phyloP scores from a whole-genome alignment of 2,329 filamentous ascomycete genomes.

The Paecilomyces niveus region DNA sequence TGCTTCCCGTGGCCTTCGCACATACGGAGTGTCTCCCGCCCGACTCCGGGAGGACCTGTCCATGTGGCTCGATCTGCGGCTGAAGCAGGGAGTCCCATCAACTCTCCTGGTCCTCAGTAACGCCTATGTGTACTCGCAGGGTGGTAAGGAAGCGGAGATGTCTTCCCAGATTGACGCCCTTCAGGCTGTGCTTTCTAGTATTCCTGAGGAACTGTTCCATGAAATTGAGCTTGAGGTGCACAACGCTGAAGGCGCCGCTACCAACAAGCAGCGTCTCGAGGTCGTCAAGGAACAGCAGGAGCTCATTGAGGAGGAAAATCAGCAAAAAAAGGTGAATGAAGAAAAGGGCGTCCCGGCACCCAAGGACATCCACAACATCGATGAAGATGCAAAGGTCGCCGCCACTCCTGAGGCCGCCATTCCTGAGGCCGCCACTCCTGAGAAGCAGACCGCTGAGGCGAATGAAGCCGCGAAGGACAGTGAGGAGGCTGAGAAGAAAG shows the following conservation, averaged over 20 bases:
- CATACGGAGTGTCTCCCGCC: conserved; percentile 82
- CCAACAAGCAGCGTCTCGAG: conserved; percentile 97
- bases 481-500: conserved; percentile 24
- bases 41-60: conserved; percentile 82
- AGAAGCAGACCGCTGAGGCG: conserved; percentile 40
- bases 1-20: conserved; percentile 84
- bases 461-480: conserved; percentile 36
- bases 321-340: conserved; percentile 78
- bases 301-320: conserved; percentile 92
- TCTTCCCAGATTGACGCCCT: conserved; percentile 87
- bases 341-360: conserved; percentile 66
- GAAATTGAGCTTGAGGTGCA: conserved; percentile 98
- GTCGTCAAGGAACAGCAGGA: conserved; percentile 98
- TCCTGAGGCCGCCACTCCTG: no score
- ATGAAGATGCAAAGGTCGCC: conserved; percentile 62
- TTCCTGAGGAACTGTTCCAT: conserved; percentile 97
- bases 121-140: conserved; percentile 85
- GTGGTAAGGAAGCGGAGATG: conserved; percentile 71
- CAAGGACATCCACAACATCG: conserved; percentile 85
- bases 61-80: conserved; percentile 87
- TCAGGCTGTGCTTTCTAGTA: conserved; percentile 83
- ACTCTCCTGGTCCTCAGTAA: conserved; percentile 94
- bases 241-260: conserved; percentile 91
- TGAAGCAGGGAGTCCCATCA: conserved; percentile 92
- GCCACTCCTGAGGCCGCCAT: no score